These are phyloP conservation scores for Colletotrichum spaethianum DNA, from an alignment of 2,329 filamentous ascomycete genomes.

Conservation along the genomic window DNA sequence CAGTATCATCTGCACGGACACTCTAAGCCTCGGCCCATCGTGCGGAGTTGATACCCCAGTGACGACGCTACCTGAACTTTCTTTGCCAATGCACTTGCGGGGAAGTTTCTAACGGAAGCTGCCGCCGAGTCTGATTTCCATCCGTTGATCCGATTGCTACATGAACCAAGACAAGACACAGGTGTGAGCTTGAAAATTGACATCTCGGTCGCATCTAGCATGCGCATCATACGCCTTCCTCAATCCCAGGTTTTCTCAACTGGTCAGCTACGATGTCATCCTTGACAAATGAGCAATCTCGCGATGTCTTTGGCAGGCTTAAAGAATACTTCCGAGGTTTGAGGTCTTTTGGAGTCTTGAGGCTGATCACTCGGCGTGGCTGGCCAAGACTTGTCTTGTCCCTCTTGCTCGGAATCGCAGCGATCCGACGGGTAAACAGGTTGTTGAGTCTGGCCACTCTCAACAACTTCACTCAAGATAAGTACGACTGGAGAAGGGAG, in stretches of 20 bases:
- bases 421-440: constrained; percentile 8
- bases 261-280: not conserved
- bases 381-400: constrained; percentile 17
- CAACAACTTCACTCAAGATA: constrained; percentile 32
- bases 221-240: not conserved
- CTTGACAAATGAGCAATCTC: not conserved
- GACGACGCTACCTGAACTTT: constrained; percentile 28
- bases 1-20: not conserved
- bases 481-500: constrained; percentile 36
- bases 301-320: not conserved
- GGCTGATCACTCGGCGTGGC: not conserved
- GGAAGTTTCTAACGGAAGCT: constrained; percentile 15
- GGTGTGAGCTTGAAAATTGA: not conserved
- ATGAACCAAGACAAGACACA: not conserved
- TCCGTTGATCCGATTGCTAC: not conserved
- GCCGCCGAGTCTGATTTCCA: not conserved
- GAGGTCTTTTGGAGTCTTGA: constrained; percentile 1
- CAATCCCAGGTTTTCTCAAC: not conserved
- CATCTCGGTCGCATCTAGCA: not conserved
- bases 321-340: not conserved
- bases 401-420: constrained; percentile 4
- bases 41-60: constrained; percentile 16
- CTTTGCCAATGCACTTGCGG: constrained; percentile 18
- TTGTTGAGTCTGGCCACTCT: constrained; percentile 6
- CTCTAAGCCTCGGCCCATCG: constrained; percentile 9